These are phyloP conservation scores for Pythium folliculosum DNA, from an alignment of 352 stramenopile species.

Conservation along the genomic window DNA sequence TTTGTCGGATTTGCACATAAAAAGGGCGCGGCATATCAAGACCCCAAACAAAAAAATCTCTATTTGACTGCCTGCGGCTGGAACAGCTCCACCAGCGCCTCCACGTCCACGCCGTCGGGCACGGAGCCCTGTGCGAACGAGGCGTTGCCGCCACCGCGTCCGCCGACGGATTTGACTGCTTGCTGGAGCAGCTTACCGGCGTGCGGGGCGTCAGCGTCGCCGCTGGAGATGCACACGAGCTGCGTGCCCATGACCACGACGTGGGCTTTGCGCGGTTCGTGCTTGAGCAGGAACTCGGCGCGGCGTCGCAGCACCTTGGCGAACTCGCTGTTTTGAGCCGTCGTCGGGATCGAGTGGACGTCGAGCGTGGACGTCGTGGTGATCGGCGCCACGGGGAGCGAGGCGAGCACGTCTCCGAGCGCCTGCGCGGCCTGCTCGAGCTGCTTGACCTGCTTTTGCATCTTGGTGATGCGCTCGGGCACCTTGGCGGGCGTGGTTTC, in stretches of 20 bases:
- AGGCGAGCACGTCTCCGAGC: constrained; percentile 53
- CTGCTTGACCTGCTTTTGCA: constrained; percentile 74
- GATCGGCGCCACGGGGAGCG: constrained; percentile 42
- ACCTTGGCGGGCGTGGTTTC: constrained; percentile 68
- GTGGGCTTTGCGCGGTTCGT: constrained; percentile 37
- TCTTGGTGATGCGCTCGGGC: constrained; percentile 58
- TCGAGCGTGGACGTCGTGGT: constrained; percentile 9
- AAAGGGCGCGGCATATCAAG: background rate
- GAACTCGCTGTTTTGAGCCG: constrained; percentile 33
- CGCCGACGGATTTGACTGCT: constrained; percentile 51
- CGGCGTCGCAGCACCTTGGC: constrained; percentile 61
- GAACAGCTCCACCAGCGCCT: constrained; percentile 1
- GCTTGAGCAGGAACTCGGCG: constrained; percentile 52
- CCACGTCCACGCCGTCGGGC: constrained; percentile 3
- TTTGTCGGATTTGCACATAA: constrained; percentile 9
- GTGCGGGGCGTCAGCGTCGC: constrained; percentile 19
- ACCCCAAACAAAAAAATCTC: background rate
- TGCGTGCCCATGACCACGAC: constrained; percentile 54
- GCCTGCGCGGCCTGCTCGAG: constrained; percentile 53
- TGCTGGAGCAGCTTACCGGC: constrained; percentile 62
- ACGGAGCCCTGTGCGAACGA: constrained; percentile 67
- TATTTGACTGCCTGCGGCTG: background rate
- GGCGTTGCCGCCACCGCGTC: constrained; percentile 58
- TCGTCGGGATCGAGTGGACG: constrained; percentile 42
- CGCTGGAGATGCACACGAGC: constrained; percentile 47